phyloP scores from a whole-genome alignment of 2,329 filamentous ascomycete species.

The Nothophoma quercina region DNA sequence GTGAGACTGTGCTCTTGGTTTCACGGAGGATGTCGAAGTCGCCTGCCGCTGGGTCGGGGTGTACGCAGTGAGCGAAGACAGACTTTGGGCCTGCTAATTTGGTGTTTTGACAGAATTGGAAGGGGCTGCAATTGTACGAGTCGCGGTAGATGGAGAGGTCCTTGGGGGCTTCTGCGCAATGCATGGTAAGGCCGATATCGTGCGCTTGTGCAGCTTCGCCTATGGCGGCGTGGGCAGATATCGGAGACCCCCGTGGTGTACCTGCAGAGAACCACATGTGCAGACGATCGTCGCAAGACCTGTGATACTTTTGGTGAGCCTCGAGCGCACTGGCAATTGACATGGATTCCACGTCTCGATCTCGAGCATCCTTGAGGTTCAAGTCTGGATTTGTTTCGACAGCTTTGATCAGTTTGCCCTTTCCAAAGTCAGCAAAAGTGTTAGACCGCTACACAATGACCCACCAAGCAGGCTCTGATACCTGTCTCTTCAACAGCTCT shows the following conservation, averaged over 20 bases:
- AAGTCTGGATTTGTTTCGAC: slow-evolving; percentile 45
- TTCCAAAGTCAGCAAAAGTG: slow-evolving; percentile 7
- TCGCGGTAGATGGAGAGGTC: slow-evolving; percentile 50
- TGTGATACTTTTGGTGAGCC: slow-evolving; percentile 41
- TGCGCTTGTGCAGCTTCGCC: slow-evolving; percentile 51
- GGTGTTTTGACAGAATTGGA: slow-evolving; percentile 36
- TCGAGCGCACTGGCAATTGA: slow-evolving; percentile 42
- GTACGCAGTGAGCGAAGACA: slow-evolving; percentile 47
- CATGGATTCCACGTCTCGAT: slow-evolving; percentile 49
- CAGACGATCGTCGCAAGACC: slow-evolving; percentile 51
- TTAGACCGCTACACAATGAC: neutral
- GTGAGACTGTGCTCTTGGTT: slow-evolving; percentile 37
- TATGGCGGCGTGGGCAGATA: slow-evolving; percentile 51
- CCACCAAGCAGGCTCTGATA: slow-evolving; percentile 36
- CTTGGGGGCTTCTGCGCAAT: slow-evolving; percentile 55
- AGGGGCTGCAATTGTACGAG: slow-evolving; percentile 52
- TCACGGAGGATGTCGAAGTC: slow-evolving; percentile 52
- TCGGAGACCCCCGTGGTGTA: slow-evolving; percentile 56
- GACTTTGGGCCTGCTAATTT: slow-evolving; percentile 48
- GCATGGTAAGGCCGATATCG: slow-evolving; percentile 57
- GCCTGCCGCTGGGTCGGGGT: slow-evolving; percentile 51
- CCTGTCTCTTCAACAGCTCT: slow-evolving; percentile 45
- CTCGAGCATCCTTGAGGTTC: slow-evolving; percentile 47
- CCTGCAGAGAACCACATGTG: slow-evolving; percentile 59
- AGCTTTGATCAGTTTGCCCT: slow-evolving; percentile 51